These are phyloP conservation scores for Dicorynia guianensis DNA, from an alignment of 306 rosid species.

Conservation along the genomic window DNA sequence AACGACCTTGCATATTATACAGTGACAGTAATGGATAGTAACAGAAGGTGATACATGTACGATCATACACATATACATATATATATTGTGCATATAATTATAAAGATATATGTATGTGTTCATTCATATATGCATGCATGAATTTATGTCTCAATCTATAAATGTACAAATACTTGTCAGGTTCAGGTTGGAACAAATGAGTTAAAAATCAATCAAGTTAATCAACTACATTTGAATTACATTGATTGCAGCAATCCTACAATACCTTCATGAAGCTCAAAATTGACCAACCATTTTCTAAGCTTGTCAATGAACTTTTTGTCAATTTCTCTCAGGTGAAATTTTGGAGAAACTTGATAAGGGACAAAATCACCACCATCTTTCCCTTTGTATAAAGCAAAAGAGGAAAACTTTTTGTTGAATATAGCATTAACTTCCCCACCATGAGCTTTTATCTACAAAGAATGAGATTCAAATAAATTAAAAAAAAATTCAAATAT, in stretches of 20 bases:
- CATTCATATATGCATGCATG: too few species aligned
- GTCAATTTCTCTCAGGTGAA: slow-evolving; percentile 50
- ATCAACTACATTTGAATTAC: not conserved
- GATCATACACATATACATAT: too few species aligned
- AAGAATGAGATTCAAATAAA: not conserved
- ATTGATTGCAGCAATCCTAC: not conserved
- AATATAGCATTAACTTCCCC: slow-evolving; percentile 58
- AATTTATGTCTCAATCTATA: too few species aligned
- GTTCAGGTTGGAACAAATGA: not conserved
- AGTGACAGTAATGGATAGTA: not conserved
- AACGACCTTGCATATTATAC: not conserved
- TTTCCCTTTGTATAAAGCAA: slow-evolving; percentile 68
- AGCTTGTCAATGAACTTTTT: slow-evolving; percentile 42
- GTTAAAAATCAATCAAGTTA: not conserved
- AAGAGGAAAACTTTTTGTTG: slow-evolving; percentile 60
- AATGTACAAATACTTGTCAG: not conserved
- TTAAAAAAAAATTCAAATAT: not conserved
- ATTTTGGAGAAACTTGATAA: slow-evolving; percentile 55
- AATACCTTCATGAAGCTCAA: slow-evolving; percentile 62
- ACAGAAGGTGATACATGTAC: not conserved
- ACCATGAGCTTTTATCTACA: slow-evolving; percentile 53
- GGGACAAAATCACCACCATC: slow-evolving; percentile 49
- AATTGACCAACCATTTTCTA: slow-evolving; percentile 67
- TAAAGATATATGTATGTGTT: too few species aligned
- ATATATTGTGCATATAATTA: too few species aligned